phyloP scores from a whole-genome alignment of 2,329 filamentous ascomycete species.

The Alternaria gansuensis region DNA sequence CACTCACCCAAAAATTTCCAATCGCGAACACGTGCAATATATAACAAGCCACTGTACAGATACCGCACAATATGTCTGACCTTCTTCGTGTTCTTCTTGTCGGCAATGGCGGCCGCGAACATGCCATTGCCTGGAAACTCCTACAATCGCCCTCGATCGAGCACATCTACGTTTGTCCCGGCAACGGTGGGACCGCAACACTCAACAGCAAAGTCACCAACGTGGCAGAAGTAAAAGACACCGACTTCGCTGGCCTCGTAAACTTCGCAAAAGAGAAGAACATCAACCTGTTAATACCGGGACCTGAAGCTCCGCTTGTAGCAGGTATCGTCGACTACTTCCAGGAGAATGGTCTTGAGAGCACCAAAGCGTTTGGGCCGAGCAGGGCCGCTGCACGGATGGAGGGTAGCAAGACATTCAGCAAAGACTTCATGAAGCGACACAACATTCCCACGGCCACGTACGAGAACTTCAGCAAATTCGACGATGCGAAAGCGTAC shows the following conservation, averaged over 20 bases:
- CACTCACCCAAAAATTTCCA: slow-evolving; percentile 30
- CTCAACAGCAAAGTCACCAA: slow-evolving; percentile 68
- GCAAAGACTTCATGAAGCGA: slow-evolving; percentile 96
- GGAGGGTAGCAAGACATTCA: slow-evolving; percentile 97
- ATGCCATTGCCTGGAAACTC: slow-evolving; percentile 94
- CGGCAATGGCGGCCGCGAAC: slow-evolving; percentile 93
- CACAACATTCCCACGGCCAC: slow-evolving; percentile 89
- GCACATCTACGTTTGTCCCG: slow-evolving; percentile 73
- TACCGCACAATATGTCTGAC: slow-evolving; percentile 34
- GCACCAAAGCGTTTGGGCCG: slow-evolving; percentile 84
- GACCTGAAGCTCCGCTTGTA: slow-evolving; percentile 92
- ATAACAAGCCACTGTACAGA: slow-evolving; percentile 5
- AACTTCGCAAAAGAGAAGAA: slow-evolving; percentile 75
- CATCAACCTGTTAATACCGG: slow-evolving; percentile 85
- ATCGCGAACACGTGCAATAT: slow-evolving; percentile 9
- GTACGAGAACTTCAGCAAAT: slow-evolving; percentile 88
- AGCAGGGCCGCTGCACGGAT: slow-evolving; percentile 83
- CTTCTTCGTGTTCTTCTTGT: slow-evolving; percentile 73
- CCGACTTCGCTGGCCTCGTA: slow-evolving; percentile 81
- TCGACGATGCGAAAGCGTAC: slow-evolving; percentile 75
- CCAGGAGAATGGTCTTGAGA: slow-evolving; percentile 56
- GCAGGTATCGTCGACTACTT: slow-evolving; percentile 90
- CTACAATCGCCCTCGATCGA: slow-evolving; percentile 81
- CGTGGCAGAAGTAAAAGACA: slow-evolving; percentile 70
- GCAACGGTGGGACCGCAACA: slow-evolving; percentile 80